These are phyloP conservation scores for Trichoderma brevicompactum DNA, from an alignment of 2,329 filamentous ascomycete species.

Conservation along the genomic window DNA sequence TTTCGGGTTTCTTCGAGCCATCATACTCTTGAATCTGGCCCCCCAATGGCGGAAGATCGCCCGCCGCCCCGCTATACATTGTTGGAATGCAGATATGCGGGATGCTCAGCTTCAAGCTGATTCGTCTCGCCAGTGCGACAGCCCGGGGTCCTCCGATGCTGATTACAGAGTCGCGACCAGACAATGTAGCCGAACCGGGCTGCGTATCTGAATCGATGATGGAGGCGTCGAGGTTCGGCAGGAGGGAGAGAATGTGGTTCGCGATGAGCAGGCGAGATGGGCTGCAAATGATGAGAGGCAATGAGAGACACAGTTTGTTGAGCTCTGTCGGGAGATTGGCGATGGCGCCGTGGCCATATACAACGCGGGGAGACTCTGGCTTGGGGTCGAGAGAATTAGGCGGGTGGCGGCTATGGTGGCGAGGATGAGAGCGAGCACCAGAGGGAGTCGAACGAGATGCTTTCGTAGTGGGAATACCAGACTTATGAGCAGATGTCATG, in stretches of 20 bases:
- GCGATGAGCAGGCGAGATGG: conserved; percentile 46
- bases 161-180: conserved; percentile 58
- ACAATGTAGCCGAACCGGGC: conserved; percentile 38
- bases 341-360: conserved; percentile 43
- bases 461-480: conserved; percentile 21
- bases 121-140: conserved; percentile 61
- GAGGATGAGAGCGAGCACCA: background rate
- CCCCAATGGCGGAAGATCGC: conserved; percentile 26
- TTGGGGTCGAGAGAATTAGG: background rate
- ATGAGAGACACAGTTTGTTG: conserved; percentile 38
- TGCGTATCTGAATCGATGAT: conserved; percentile 42
- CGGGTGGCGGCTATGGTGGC: background rate
- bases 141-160: conserved; percentile 67
- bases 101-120: conserved; percentile 56
- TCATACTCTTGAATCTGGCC: background rate
- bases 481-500: conserved; percentile 24
- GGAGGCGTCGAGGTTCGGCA: conserved; percentile 41
- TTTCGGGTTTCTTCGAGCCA: background rate
- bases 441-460: background rate
- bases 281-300: conserved; percentile 46
- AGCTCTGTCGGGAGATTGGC: conserved; percentile 43
- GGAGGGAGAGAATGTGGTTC: conserved; percentile 40
- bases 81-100: conserved; percentile 64
- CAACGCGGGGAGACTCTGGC: conserved; percentile 39
- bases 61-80: conserved; percentile 63